Percentiles rank a stretch among this genome's conserved stretches.
These are phyloP conservation scores for Asparagopsis taxiformis DNA, from an alignment of 31 red algal species.

Conservation along the genomic window DNA sequence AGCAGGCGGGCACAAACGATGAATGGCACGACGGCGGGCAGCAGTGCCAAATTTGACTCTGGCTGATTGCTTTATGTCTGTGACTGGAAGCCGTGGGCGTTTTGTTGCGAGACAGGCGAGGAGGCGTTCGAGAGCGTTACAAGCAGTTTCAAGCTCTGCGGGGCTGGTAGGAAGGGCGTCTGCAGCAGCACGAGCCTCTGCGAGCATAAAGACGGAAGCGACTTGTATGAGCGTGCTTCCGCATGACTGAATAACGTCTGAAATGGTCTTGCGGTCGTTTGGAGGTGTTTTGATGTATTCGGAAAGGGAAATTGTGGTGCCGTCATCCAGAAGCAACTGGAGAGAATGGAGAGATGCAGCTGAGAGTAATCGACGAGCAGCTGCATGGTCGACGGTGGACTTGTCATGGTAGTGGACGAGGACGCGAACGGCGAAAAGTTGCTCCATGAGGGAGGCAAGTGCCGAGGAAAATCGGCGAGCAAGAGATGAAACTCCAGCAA, in stretches of 20 bases:
- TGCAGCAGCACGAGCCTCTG: conserved; percentile 71
- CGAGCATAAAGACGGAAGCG: conserved; percentile 80
- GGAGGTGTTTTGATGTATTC: conserved; percentile 32
- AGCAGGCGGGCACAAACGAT: conserved; percentile 19
- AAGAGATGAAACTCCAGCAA: too few species aligned
- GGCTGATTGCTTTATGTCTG: conserved; percentile 53
- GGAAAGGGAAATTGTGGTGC: conserved; percentile 32
- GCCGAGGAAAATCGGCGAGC: too few species aligned
- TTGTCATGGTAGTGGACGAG: conserved; percentile 79
- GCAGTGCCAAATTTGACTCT: conserved; percentile 49
- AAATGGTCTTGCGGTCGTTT: conserved; percentile 33
- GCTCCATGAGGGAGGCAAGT: too few species aligned
- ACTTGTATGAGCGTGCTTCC: conserved; percentile 60
- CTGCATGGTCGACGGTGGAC: conserved; percentile 73
- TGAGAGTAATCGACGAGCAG: conserved; percentile 58
- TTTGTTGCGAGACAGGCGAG: conserved; percentile 49
- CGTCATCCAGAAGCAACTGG: conserved; percentile 37
- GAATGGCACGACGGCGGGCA: conserved; percentile 42
- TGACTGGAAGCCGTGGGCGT: conserved; percentile 27
- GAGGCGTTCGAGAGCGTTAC: conserved; percentile 52
- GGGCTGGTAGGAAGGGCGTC: conserved; percentile 70
- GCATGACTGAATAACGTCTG: conserved; percentile 43
- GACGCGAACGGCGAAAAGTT: conserved; percentile 73
- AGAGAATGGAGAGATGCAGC: conserved; percentile 54
- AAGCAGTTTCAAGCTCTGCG: conserved; percentile 60